A percentile compares a stretch with the other conserved stretches of the same genome.
phyloP scores from a whole-genome alignment of 768 basidiomycete genomes.

The Tubosaeta sp. region DNA sequence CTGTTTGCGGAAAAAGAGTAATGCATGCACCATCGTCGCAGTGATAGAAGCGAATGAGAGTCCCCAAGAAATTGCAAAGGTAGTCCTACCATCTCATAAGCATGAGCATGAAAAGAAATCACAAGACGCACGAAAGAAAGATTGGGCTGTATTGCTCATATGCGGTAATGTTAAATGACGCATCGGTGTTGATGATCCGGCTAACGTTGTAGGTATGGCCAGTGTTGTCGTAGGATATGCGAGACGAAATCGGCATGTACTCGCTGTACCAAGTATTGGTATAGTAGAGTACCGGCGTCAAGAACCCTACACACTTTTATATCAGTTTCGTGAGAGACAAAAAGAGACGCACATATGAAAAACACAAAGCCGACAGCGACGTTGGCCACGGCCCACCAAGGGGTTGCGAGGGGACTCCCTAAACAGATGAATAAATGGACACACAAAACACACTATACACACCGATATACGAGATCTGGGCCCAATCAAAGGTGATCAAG shows the following conservation, averaged over 20 bases:
- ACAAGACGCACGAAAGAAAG: slow-evolving; percentile 50
- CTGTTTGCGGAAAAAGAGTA: slow-evolving; percentile 31
- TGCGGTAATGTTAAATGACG: slow-evolving; percentile 50
- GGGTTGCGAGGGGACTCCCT: slow-evolving; percentile 61
- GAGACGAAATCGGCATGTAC: slow-evolving; percentile 63
- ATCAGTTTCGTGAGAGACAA: slow-evolving; percentile 45
- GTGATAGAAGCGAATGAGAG: slow-evolving; percentile 82
- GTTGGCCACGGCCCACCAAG: slow-evolving; percentile 83
- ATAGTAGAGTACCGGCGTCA: slow-evolving; percentile 63
- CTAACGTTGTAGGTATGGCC: slow-evolving; percentile 55
- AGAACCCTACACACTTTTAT: slow-evolving; percentile 44
- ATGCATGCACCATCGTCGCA: slow-evolving; percentile 68
- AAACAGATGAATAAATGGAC: background rate
- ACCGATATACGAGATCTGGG: slow-evolving; percentile 47
- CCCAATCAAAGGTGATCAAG: slow-evolving; percentile 79
- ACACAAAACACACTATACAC: background rate
- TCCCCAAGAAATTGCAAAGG: slow-evolving; percentile 77
- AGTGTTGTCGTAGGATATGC: slow-evolving; percentile 62
- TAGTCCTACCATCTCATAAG: slow-evolving; percentile 32
- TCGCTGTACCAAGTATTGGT: slow-evolving; percentile 59
- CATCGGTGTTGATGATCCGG: slow-evolving; percentile 48
- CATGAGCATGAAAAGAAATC: background rate
- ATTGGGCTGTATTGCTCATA: slow-evolving; percentile 56
- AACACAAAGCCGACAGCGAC: slow-evolving; percentile 57
- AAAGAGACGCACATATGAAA: slow-evolving; percentile 52